Conservation (phyloP, 768 basidiomycete species). For the Scleroderma bovista region DNA sequence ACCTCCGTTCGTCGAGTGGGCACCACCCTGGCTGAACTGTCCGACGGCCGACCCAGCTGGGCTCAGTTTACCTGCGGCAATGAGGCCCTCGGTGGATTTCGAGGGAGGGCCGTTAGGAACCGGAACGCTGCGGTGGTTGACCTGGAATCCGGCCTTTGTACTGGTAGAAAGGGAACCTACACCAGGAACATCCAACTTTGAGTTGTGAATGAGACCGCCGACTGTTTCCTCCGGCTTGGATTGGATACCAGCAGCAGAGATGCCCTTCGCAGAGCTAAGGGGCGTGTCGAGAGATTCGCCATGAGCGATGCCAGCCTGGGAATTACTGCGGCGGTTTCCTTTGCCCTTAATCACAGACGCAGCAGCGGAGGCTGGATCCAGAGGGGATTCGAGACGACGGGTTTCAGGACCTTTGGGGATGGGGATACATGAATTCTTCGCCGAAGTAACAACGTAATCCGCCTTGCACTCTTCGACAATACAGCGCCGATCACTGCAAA, state of each 20-base stretch:
- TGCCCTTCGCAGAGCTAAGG: not conserved
- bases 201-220: not conserved
- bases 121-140: not conserved
- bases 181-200: not conserved
- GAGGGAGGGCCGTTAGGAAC: not conserved
- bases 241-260: not conserved
- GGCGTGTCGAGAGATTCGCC: not conserved
- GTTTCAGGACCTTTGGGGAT: not conserved
- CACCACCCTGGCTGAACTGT: not conserved
- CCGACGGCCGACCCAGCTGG: not conserved
- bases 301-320: not conserved
- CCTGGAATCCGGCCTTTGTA: not conserved
- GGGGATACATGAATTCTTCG: constrained; percentile 12
- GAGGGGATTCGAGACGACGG: not conserved
- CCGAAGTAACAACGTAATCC: constrained; percentile 12
- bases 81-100: not conserved
- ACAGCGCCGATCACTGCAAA: constrained; percentile 25
- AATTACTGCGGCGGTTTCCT: not conserved
- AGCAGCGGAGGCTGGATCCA: not conserved
- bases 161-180: not conserved
- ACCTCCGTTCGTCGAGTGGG: not conserved
- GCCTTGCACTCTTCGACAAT: constrained; percentile 20
- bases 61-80: not conserved
- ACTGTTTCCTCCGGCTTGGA: not conserved
- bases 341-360: not conserved